Conservation (phyloP, 805 yeast species). For the Hemisphaericaspora nanyangensis region DNA sequence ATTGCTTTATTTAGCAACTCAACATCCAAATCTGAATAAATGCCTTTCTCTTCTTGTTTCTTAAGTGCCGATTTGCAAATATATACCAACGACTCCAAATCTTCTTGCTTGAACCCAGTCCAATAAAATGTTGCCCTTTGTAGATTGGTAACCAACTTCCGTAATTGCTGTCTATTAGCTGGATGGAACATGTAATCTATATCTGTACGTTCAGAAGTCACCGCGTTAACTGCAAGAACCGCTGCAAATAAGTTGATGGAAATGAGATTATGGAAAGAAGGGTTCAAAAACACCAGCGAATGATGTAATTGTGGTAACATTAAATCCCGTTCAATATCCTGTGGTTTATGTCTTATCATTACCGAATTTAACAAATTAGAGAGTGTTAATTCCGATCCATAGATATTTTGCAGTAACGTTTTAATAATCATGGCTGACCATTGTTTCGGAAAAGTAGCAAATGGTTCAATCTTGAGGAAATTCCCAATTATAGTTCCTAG, state of each 20-base stretch:
- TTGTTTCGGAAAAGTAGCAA: conserved; percentile 41
- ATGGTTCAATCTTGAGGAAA: conserved; percentile 58
- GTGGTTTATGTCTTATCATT: conserved; percentile 53
- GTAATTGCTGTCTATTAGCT: conserved; percentile 48
- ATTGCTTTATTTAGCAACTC: conserved; percentile 42
- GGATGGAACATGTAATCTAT: conserved; percentile 71
- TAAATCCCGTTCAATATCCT: conserved; percentile 53
- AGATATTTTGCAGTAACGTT: conserved; percentile 41
- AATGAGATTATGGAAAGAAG: conserved; percentile 58
- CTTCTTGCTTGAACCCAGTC: conserved; percentile 66
- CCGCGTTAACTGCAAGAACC: conserved; percentile 68
- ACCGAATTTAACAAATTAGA: conserved; percentile 41
- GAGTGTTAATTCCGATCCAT: conserved; percentile 41
- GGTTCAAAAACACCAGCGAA: conserved; percentile 53
- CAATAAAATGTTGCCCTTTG: conserved; percentile 70
- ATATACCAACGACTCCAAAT: conserved; percentile 48
- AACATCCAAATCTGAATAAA: conserved; percentile 37
- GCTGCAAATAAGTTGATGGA: conserved; percentile 63
- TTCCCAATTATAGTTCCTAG: conserved; percentile 51
- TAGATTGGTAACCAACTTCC: conserved; percentile 55
- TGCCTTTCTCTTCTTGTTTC: conserved; percentile 20
- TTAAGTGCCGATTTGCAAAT: conserved; percentile 47
- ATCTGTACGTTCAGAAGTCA: conserved; percentile 64
- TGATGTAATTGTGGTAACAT: conserved; percentile 57
- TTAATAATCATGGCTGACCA: conserved; percentile 47